Conservation (phyloP, 441 rosid genomes). For the Corymbia citriodora region DNA sequence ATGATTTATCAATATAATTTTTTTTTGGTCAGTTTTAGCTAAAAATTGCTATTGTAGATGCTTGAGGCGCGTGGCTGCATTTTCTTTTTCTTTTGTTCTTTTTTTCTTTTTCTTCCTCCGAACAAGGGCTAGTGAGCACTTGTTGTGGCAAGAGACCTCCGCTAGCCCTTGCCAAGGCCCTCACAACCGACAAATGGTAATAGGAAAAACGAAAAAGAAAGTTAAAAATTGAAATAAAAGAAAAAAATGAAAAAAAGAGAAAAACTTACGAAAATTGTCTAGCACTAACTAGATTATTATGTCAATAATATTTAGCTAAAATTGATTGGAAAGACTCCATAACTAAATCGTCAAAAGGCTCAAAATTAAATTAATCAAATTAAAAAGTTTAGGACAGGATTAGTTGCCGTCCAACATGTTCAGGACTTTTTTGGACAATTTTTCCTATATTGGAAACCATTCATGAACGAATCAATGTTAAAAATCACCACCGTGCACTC, state of each 20-base stretch:
- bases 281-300: accelerated
- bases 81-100: accelerated
- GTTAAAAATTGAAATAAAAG: too few relatives aligned
- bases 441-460: accelerated
- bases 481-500: not conserved
- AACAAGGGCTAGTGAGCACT: not conserved
- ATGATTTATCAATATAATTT: accelerated
- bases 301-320: accelerated
- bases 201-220: not conserved
- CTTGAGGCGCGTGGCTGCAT: accelerated
- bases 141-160: not conserved
- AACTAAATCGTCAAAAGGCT: not conserved
- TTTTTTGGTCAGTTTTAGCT: too few relatives aligned
- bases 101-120: not conserved
- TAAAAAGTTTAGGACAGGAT: accelerated
- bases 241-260: accelerated
- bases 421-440: not conserved
- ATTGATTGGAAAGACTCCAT: not conserved
- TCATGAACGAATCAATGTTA: not conserved
- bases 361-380: accelerated
- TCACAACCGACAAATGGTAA: not conserved
- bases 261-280: not conserved
- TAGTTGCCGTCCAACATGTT: accelerated
- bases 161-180: not conserved
- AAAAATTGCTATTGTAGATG: not conserved